phyloP scores from a whole-genome alignment of 2,329 filamentous ascomycete species.

The Tolypocladium album region DNA sequence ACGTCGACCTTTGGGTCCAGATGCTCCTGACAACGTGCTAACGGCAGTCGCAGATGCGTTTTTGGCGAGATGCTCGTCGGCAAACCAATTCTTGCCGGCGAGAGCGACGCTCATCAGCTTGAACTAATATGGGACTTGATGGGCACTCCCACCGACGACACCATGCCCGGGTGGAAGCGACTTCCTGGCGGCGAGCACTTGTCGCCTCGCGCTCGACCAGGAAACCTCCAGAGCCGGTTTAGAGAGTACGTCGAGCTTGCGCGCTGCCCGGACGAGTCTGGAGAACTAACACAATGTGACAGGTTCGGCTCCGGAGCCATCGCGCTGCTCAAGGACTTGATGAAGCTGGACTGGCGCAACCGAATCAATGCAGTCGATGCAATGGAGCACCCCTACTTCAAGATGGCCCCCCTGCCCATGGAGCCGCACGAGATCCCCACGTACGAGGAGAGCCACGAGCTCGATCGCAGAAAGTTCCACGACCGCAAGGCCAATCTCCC shows the following conservation, averaged over 20 bases:
- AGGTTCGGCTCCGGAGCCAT: conserved; percentile 62
- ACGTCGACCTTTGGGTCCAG: conserved; percentile 20
- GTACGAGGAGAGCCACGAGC: conserved; percentile 91
- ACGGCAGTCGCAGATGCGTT: conserved; percentile 59
- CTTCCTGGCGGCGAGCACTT: conserved; percentile 74
- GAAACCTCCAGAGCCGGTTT: conserved; percentile 65
- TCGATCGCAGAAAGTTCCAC: conserved; percentile 87
- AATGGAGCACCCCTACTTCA: conserved; percentile 85
- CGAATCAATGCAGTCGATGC: conserved; percentile 92
- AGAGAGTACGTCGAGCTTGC: conserved; percentile 45
- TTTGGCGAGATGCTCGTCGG: conserved; percentile 96
- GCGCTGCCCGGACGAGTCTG: background rate
- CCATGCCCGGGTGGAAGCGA: conserved; percentile 81
- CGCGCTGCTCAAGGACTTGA: conserved; percentile 67
- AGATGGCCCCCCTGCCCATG: conserved; percentile 64
- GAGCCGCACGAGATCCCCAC: conserved; percentile 76
- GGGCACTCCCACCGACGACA: conserved; percentile 79
- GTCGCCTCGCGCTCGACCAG: conserved; percentile 46
- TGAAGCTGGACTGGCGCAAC: conserved; percentile 80
- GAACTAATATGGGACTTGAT: conserved; percentile 91
- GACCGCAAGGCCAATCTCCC: conserved; percentile 75
- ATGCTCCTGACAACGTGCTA: conserved; percentile 4
- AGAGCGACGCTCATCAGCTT: conserved; percentile 80
- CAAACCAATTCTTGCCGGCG: conserved; percentile 84
- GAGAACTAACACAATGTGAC: conserved; percentile 8